phyloP scores from a whole-genome alignment of 495 filamentous ascomycete species.

The Podospora bellae-mahoneyi region DNA sequence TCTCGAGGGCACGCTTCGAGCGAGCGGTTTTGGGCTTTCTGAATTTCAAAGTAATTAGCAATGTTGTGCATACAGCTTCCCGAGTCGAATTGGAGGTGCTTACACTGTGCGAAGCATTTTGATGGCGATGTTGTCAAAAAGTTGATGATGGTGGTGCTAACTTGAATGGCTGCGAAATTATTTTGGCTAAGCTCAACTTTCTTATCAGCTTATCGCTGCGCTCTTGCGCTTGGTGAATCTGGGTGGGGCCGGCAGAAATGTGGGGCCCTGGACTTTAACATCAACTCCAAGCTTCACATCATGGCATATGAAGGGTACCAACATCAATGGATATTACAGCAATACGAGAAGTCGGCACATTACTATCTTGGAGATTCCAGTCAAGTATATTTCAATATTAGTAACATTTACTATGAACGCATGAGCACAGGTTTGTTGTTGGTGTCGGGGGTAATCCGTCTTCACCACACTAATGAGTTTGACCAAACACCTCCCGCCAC shows the following conservation, averaged over 20 bases:
- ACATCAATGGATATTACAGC: too few species aligned
- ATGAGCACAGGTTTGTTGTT: too few species aligned
- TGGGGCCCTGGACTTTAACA: neutral
- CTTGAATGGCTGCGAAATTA: neutral
- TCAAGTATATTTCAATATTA: too few species aligned
- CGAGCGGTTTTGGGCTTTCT: slow-evolving; percentile 92
- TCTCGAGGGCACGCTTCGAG: slow-evolving; percentile 88
- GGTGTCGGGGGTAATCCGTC: too few species aligned
- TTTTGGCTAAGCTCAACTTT: neutral
- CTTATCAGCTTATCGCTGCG: neutral
- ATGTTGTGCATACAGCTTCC: slow-evolving; percentile 3
- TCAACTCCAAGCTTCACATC: neutral
- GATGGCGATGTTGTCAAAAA: neutral
- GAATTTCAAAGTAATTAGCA: slow-evolving; percentile 6
- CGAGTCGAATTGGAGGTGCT: neutral
- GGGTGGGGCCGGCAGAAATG: neutral
- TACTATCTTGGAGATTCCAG: too few species aligned
- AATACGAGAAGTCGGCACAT: too few species aligned
- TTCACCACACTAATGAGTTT: too few species aligned
- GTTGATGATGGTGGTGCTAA: neutral
- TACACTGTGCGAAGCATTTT: slow-evolving; percentile 39
- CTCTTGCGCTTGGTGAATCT: neutral
- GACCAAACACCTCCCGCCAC: too few species aligned
- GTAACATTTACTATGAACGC: too few species aligned
- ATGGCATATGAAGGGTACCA: too few species aligned